Base-by-base conservation (phyloP, 1,284 basidiomycete genomes). In the Neotropicomus parvogracilis region DNA sequence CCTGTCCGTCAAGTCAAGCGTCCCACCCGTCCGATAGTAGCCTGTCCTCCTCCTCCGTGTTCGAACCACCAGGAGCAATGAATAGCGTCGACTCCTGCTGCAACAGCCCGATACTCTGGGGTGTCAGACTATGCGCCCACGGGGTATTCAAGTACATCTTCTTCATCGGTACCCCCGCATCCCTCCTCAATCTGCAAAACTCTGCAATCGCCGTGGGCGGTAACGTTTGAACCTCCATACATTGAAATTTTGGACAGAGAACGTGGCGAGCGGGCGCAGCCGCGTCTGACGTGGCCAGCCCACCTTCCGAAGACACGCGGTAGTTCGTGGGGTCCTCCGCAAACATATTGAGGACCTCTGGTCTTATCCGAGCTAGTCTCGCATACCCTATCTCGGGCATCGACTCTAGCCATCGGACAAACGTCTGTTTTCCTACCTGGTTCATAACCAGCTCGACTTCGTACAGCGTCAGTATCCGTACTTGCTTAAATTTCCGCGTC, bases 321-420 rank as follows among this genome's bases (percentile, higher is more conserved):
- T 62, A 55, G 40, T 53, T 36, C 46, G 34, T 58, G 46, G 68
- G 69, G 46, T 78, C 69, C 40, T 65, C 64, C 46, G 72, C 59
- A 54, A 85, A 77, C 11, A 68, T 54, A 1, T 71, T 61, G 44
- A 81, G 68, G 37, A 81, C 56, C 24, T 65, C 57, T 35, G 62
- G 42, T 33, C 64, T 64, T 48, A 77, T 57, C 40, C 66, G 63
- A 24, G 73, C 71, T 19, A 81, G 53, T 24, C 78, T 75, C 28
- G 81, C 64, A 58, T 76, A 78, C 41, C 59, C 65, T 27, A 85
- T 59, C 20, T 67, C 59, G 12, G 79, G 79, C 73, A 83, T 78
- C 17, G 78, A 73, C 36, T 73, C 62, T 33, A 83, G 59, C 73
- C 75, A 79, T 38, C 67, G 68, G 35, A 77, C 63, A 52, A 80